A percentile compares a stretch with the other conserved stretches of the same genome.
phyloP scores from a whole-genome alignment of 108 stramenopile genomes.

The Skeletonema costatum region DNA sequence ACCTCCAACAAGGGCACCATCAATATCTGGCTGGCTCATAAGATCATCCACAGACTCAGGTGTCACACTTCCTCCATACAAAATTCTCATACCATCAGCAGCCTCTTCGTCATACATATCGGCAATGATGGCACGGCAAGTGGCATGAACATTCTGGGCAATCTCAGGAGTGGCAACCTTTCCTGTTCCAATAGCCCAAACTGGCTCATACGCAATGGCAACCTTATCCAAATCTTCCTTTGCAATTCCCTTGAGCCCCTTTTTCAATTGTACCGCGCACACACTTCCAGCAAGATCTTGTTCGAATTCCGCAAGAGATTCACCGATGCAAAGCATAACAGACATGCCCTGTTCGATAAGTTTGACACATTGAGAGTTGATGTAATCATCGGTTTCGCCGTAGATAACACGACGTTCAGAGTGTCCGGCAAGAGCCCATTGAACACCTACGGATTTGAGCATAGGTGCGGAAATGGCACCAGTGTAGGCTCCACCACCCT shows the following conservation, averaged over 20 bases:
- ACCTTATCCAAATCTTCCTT: conserved; percentile 86
- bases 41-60: conserved; percentile 93
- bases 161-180: conserved; percentile 80
- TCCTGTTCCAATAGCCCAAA: conserved; percentile 91
- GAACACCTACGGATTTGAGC: conserved; percentile 82
- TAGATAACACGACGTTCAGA: conserved; percentile 95
- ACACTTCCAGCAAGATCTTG: conserved; percentile 90
- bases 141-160: conserved; percentile 85
- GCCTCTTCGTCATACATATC: conserved; percentile 81
- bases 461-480: conserved; percentile 91
- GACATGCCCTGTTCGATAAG: conserved; percentile 89
- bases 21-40: conserved; percentile 93
- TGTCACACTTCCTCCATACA: conserved; percentile 94
- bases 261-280: conserved; percentile 89
- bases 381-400: conserved; percentile 93
- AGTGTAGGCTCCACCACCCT: conserved; percentile 95
- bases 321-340: conserved; percentile 97
- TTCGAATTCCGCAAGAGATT: conserved; percentile 92
- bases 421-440: conserved; percentile 97
- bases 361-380: conserved; percentile 90
- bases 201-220: conserved; percentile 96
- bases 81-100: conserved; percentile 80
- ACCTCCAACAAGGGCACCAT: conserved; percentile 97
- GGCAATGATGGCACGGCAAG: conserved; percentile 75
- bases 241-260: conserved; percentile 80